Conservation (phyloP, 2,329 filamentous ascomycete species). For the Colletotrichum incanum region DNA sequence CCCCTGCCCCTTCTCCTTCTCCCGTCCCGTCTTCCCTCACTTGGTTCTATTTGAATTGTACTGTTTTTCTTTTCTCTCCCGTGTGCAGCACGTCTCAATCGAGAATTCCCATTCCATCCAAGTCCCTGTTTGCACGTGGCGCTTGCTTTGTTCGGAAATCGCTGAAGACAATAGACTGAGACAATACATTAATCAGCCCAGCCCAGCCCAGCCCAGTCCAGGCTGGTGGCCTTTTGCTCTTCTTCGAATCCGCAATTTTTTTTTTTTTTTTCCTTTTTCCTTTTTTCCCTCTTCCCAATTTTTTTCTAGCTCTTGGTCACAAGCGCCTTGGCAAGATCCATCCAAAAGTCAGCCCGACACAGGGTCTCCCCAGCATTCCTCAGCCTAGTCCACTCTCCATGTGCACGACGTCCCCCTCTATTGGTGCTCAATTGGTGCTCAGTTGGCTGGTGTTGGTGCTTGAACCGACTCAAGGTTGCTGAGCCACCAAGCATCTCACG, state of each 20-base stretch:
- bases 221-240: constrained; percentile 1
- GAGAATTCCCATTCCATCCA: background rate
- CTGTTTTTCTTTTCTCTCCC: background rate
- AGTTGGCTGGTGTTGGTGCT: background rate
- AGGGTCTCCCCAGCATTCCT: constrained; percentile 20
- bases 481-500: constrained; percentile 15
- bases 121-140: constrained; percentile 25
- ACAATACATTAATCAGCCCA: constrained; percentile 20
- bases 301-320: background rate
- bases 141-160: background rate
- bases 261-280: background rate
- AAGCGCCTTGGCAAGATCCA: constrained; percentile 35
- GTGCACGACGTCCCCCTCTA: background rate
- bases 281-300: background rate
- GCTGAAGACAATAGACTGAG: constrained; percentile 19
- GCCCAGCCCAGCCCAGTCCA: background rate
- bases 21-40: too few relatives aligned
- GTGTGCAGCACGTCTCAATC: constrained; percentile 6
- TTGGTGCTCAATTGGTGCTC: background rate
- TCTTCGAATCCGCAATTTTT: background rate
- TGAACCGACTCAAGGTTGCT: constrained; percentile 6
- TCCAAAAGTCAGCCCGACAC: constrained; percentile 1
- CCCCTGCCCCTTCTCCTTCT: background rate
- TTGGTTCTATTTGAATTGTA: background rate
- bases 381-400: constrained; percentile 15